A percentile compares a stretch with the other conserved stretches of the same genome.
Conservation (phyloP, 352 stramenopile species). For the Globisporangium echinulatum region DNA sequence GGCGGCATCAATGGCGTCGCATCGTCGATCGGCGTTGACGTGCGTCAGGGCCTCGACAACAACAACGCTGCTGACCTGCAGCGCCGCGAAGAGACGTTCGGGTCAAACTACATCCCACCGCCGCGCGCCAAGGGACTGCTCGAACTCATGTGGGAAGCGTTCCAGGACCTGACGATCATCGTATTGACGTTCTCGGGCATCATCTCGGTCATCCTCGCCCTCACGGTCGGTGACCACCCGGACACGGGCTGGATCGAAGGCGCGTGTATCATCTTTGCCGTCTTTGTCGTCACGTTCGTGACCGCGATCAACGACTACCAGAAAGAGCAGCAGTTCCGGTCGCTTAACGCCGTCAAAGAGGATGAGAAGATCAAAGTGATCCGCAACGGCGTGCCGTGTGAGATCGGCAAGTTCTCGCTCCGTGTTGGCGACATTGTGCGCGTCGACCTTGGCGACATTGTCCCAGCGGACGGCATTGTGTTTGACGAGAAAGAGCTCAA, state of each 20-base stretch:
- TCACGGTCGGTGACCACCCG: conserved; percentile 48
- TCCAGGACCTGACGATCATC: conserved; percentile 79
- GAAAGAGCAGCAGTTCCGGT: conserved; percentile 88
- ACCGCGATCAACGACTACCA: conserved; percentile 90
- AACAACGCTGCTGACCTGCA: conserved; percentile 32
- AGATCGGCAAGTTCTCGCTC: conserved; percentile 73
- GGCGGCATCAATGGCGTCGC: conserved; percentile 57
- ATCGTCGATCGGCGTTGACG: conserved; percentile 30
- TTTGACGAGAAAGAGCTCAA: conserved; percentile 87
- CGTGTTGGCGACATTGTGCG: conserved; percentile 88
- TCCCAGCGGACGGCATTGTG: conserved; percentile 87
- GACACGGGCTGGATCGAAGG: conserved; percentile 87
- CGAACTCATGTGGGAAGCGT: conserved; percentile 87
- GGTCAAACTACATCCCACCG: conserved; percentile 53
- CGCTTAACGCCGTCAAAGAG: conserved; percentile 80
- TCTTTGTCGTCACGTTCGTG: conserved; percentile 88
- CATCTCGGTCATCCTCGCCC: conserved; percentile 43
- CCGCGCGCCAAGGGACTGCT: conserved; percentile 37
- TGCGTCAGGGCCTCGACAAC: conserved; percentile 41
- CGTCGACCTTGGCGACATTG: conserved; percentile 79
- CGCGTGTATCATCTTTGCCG: conserved; percentile 86
- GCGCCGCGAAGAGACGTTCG: conserved; percentile 36
- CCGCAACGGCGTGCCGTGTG: conserved; percentile 49
- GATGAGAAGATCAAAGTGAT: conserved; percentile 84
- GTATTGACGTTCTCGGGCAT: conserved; percentile 45